A percentile compares a stretch with the other conserved stretches of the same genome.
Conservation (phyloP, 1,284 basidiomycete species). For the Fomitiporia mediterranea region DNA sequence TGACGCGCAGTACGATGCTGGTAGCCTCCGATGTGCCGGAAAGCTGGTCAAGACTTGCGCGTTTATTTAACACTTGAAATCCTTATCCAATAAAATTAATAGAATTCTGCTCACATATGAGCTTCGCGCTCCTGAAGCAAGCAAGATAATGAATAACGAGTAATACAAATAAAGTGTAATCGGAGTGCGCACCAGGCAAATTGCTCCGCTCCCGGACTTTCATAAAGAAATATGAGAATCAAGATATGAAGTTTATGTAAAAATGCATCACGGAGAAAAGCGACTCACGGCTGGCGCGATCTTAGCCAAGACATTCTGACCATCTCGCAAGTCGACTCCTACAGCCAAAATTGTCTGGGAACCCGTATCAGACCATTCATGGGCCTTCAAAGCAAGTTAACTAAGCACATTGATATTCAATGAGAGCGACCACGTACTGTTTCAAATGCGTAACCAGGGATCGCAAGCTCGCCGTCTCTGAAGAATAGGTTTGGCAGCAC, state of each 20-base stretch:
- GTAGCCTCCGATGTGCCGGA: conserved; percentile 45
- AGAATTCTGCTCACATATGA: conserved; percentile 48
- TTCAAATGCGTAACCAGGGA: conserved; percentile 66
- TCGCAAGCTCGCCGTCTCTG: conserved; percentile 51
- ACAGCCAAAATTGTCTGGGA: conserved; percentile 63
- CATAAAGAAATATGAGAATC: too few species aligned
- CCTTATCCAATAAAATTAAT: too few species aligned
- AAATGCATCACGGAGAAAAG: neutral
- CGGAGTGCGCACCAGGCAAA: conserved; percentile 39
- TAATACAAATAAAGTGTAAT: too few species aligned
- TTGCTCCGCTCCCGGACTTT: conserved; percentile 58
- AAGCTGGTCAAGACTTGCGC: conserved; percentile 53
- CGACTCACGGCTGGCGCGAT: conserved; percentile 49
- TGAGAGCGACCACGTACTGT: conserved; percentile 39
- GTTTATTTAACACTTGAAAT: too few species aligned
- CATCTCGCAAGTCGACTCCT: conserved; percentile 64
- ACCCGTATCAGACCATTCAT: conserved; percentile 65
- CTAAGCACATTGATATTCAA: conserved; percentile 2
- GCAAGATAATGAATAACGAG: too few species aligned
- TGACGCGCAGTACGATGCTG: conserved; percentile 49
- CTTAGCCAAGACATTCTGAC: conserved; percentile 62
- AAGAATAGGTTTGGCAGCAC: conserved; percentile 37
- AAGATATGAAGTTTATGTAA: neutral
- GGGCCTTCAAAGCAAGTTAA: conserved; percentile 37
- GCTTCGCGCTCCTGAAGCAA: conserved; percentile 61